Conservation (phyloP, 2,329 filamentous ascomycete genomes). For the Neofusicoccum ribis region DNA sequence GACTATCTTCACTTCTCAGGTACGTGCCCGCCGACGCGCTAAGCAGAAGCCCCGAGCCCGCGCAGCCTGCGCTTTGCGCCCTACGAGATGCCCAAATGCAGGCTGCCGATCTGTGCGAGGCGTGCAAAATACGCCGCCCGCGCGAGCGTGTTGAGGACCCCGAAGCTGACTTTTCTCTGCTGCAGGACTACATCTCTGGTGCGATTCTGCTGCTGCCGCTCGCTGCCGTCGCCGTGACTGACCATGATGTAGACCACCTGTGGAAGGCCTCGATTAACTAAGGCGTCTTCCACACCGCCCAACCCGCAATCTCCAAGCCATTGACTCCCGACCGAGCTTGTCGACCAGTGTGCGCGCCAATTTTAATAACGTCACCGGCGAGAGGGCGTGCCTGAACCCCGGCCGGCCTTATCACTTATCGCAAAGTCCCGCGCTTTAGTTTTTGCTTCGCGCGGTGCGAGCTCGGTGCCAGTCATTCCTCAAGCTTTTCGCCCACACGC, state of each 20-base stretch:
- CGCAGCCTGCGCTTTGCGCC: constrained; percentile 13
- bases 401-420: constrained; percentile 20
- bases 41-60: constrained; percentile 1
- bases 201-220: constrained; percentile 31
- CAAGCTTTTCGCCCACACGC: constrained; percentile 10
- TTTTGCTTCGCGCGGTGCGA: constrained; percentile 16
- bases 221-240: constrained; percentile 19
- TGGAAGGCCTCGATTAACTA: constrained; percentile 68
- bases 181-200: constrained; percentile 66
- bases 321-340: constrained; percentile 8
- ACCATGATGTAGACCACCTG: constrained; percentile 57
- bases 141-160: constrained; percentile 10
- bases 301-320: constrained; percentile 11
- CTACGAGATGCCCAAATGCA: neutral
- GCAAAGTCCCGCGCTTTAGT: constrained; percentile 14
- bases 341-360: neutral
- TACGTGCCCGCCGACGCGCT: constrained; percentile 36
- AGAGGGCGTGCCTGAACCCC: neutral
- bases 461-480: neutral
- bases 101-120: neutral
- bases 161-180: constrained; percentile 36
- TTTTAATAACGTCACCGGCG: constrained; percentile 11
- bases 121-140: neutral
- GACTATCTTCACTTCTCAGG: constrained; percentile 56
- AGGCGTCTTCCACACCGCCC: constrained; percentile 33